Evolutionary conservation across 2,329 filamentous ascomycete genomes (phyloP).

Genomic region (Fusarium setosum): DNA sequence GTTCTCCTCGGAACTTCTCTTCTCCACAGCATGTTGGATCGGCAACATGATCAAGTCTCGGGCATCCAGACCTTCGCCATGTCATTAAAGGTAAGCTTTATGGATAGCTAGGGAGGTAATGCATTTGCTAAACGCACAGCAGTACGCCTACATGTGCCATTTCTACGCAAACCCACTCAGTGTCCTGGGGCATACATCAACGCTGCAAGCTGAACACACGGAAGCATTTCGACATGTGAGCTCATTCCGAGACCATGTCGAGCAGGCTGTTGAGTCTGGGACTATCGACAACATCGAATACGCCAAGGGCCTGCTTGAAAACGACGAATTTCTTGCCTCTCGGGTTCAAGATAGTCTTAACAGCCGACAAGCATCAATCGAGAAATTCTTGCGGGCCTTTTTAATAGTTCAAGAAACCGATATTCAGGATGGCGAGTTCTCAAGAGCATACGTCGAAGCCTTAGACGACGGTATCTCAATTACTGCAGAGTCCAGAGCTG

Average conservation of each 20-base stretch:
- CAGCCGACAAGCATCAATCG: slow-evolving; percentile 51
- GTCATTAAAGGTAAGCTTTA: slow-evolving; percentile 69
- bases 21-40: slow-evolving; percentile 72
- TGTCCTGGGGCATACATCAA: slow-evolving; percentile 62
- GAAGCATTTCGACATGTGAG: slow-evolving; percentile 75
- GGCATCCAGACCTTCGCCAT: slow-evolving; percentile 79
- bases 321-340: slow-evolving; percentile 65
- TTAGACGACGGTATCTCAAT: slow-evolving; percentile 66
- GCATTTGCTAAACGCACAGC: slow-evolving; percentile 29
- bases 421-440: slow-evolving; percentile 55
- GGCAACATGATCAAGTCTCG: slow-evolving; percentile 81
- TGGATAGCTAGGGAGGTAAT: not conserved
- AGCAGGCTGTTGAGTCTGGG: slow-evolving; percentile 57
- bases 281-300: slow-evolving; percentile 56
- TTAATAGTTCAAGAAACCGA: slow-evolving; percentile 57
- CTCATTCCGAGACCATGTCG: slow-evolving; percentile 72
- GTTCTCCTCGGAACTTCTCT: slow-evolving; percentile 74
- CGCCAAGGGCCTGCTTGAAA: slow-evolving; percentile 64
- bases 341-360: slow-evolving; percentile 49
- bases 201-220: slow-evolving; percentile 69
- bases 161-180: slow-evolving; percentile 84
- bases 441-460: slow-evolving; percentile 70
- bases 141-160: slow-evolving; percentile 89
- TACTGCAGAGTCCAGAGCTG: slow-evolving; percentile 64
- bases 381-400: slow-evolving; percentile 61